Base-by-base conservation (phyloP, 2,329 filamentous ascomycete genomes). In the Exophiala aquamarina region DNA sequence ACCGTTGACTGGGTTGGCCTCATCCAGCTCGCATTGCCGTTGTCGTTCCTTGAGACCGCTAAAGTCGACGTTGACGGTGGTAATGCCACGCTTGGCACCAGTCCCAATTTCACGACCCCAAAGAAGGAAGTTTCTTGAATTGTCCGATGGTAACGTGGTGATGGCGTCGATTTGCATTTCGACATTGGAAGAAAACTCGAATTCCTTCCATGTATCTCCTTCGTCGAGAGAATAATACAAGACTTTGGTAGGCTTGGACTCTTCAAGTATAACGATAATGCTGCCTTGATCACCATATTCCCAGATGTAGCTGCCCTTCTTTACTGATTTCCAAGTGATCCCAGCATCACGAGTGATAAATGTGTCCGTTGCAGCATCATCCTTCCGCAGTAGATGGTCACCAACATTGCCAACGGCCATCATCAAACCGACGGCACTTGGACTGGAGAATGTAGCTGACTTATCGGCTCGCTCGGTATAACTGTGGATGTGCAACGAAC, bases 251-350 rank as follows among this genome's bases (percentile, higher is more conserved):
- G 81, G 75, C 42, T 77, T 78, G 11, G 78, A 76, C 47, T 89
- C 82, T 61, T 86, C 81, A 17, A 92, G 90, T 39, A 98, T 84
- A 33, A 95, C 89, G 52, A 97, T 82, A 59, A 97, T 86, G 4
- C 89, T 93, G 20, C 93, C 93, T 66, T 95, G 89, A 60, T 98
- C 94, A 49, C 93, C 94, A 64, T 89, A 95, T 62, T 95, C 89
- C 89, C 90, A 98, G 61, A 87, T 86, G 75, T 90, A 95, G 28
- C 78, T 80, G 4, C 93, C 94, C 68, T 94, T 91, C 70, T 87
- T 92, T 52, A 92, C 83, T 49, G 84, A 81, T 55, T 78, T 83
- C 93, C 93, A 98, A 31, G 74, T 87, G 41, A 97, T 78, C 45
- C 94, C 94, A n/a, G 86, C 93, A 65, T 98, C 91, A 1, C 78